These are phyloP conservation scores for Fusarium stilboides DNA, from an alignment of 2,329 filamentous ascomycete species.

Conservation along the genomic window DNA sequence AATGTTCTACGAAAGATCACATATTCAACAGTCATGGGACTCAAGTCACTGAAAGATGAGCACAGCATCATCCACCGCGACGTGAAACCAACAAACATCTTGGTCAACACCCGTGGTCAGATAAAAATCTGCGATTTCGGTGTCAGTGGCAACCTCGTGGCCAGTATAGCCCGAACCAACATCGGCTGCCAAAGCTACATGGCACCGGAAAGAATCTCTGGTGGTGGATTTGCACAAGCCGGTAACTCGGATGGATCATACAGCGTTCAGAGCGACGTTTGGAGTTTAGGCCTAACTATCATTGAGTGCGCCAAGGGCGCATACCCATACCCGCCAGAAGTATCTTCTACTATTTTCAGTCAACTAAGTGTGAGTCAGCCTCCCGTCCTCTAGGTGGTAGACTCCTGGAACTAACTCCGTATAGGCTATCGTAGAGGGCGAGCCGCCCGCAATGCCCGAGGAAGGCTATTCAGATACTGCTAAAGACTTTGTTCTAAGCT, in stretches of 20 bases:
- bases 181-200: conserved; percentile 99
- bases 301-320: conserved; percentile 96
- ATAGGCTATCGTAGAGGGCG: conserved; percentile 96
- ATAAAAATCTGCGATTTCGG: conserved; percentile 99
- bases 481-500: conserved; percentile 88
- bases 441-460: conserved; percentile 88
- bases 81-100: conserved; percentile 98
- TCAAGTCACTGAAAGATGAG: conserved; percentile 95
- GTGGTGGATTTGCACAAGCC: conserved; percentile 82
- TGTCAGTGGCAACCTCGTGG: conserved; percentile 95
- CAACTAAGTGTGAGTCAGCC: conserved; percentile 86
- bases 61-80: conserved; percentile 99
- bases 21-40: conserved; percentile 87
- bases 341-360: conserved; percentile 98
- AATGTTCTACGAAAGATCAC: conserved; percentile 91
- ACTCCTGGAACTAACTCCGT: conserved; percentile 29
- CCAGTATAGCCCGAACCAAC: conserved; percentile 98
- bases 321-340: conserved; percentile 97
- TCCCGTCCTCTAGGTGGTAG: background rate
- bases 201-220: conserved; percentile 95
- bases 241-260: conserved; percentile 86
- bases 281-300: conserved; percentile 93
- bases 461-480: conserved; percentile 85
- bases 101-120: conserved; percentile 90
- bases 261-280: conserved; percentile 97